Percentiles rank a stretch among this genome's conserved stretches.
These are phyloP conservation scores for Colletotrichum gigasporum DNA, from an alignment of 2,329 filamentous ascomycete species.

Conservation along the genomic window DNA sequence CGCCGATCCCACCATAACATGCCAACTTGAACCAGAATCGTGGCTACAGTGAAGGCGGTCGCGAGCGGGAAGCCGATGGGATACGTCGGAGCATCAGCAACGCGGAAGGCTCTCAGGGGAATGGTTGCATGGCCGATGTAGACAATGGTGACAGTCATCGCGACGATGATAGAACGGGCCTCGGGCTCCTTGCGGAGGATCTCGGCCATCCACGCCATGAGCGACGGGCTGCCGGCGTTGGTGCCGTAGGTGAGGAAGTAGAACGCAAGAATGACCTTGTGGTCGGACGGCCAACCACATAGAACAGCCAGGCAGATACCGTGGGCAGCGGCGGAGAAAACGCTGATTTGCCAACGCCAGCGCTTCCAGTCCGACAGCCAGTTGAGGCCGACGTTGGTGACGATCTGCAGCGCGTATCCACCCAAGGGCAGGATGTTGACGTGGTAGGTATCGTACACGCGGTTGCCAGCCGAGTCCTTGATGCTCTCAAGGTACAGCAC, in stretches of 20 bases:
- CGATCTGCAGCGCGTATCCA: slow-evolving; percentile 44
- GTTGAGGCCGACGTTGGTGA: slow-evolving; percentile 46
- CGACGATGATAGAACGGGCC: slow-evolving; percentile 46
- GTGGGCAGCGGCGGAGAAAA: slow-evolving; percentile 39
- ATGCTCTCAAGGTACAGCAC: slow-evolving; percentile 45
- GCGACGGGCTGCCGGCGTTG: slow-evolving; percentile 42
- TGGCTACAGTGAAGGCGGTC: slow-evolving; percentile 42
- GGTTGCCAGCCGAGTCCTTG: slow-evolving; percentile 36
- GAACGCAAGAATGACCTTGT: slow-evolving; percentile 43
- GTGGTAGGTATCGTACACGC: slow-evolving; percentile 41
- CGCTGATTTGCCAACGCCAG: slow-evolving; percentile 50
- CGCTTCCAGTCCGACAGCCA: slow-evolving; percentile 47
- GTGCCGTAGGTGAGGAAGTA: slow-evolving; percentile 49
- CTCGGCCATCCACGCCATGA: slow-evolving; percentile 49
- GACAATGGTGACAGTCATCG: slow-evolving; percentile 47
- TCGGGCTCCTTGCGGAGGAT: slow-evolving; percentile 46
- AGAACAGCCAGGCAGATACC: slow-evolving; percentile 44
- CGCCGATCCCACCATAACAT: slow-evolving; percentile 42
- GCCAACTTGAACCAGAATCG: slow-evolving; percentile 42
- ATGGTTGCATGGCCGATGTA: slow-evolving; percentile 50
- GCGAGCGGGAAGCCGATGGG: slow-evolving; percentile 48
- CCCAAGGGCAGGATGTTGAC: slow-evolving; percentile 43
- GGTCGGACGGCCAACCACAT: slow-evolving; percentile 44
- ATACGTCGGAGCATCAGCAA: slow-evolving; percentile 45
- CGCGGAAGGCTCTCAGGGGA: slow-evolving; percentile 46